Conservation (phyloP, 78 protist genomes). For the Paratrimastix pyriformis region DNA sequence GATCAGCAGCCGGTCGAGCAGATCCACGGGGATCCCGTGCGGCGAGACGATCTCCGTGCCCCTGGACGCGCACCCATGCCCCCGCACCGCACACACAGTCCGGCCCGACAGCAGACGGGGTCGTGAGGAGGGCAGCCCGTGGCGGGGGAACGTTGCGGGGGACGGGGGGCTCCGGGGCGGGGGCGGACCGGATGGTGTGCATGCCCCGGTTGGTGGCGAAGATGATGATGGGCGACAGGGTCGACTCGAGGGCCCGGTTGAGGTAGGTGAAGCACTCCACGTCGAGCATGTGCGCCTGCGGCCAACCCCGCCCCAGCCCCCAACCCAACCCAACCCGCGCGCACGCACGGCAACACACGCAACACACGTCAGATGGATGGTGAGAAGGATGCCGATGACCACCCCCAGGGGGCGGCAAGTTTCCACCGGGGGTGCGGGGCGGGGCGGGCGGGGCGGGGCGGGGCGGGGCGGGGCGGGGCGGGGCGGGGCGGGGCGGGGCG, state of each 20-base stretch:
- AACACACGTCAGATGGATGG: no score
- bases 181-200: conserved; percentile 40
- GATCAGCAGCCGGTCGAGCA: conserved; percentile 82
- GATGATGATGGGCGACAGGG: conserved; percentile 96
- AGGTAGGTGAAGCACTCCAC: conserved; percentile 98
- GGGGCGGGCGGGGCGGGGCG: not conserved
- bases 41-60: conserved; percentile 28
- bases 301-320: no score
- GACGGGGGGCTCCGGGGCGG: not conserved
- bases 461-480: not conserved
- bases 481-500: not conserved
- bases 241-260: conserved; percentile 93
- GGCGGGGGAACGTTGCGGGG: conserved; percentile 84
- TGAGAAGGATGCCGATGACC: no score
- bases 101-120: not conserved
- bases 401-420: not conserved
- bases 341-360: no score
- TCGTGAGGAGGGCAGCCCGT: conserved; percentile 19
- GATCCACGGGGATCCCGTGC: conserved; percentile 97
- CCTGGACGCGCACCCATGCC: not conserved
- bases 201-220: conserved; percentile 99
- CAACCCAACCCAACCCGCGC: no score
- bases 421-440: not conserved
- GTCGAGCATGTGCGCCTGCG: conserved; percentile 98
- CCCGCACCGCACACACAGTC: not conserved